Evolutionary conservation across 495 filamentous ascomycete species (phyloP), one percentile per base, ranked within the genome.

Genomic region (Talaromyces adpressus): DNA sequence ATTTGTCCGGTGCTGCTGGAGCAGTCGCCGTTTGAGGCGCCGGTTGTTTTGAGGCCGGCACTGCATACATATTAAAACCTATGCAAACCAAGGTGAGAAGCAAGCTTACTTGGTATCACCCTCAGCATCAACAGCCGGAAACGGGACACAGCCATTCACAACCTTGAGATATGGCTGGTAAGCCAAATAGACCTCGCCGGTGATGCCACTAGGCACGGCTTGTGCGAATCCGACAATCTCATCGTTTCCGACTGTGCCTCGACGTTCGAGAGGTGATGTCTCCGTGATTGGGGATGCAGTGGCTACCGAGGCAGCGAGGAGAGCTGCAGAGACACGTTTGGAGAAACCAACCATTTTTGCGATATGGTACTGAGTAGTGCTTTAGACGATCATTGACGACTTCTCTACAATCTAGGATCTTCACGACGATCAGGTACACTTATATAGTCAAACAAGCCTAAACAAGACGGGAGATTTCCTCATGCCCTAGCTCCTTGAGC

Each of bases 81-180:
- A 25, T 25, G 3, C 25, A 25, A 25, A 25, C 25, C 25, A 25
- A 25, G 1, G 25, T 25, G 25, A 25, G 25, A 25, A 25, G 25
- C 25, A 25, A 25, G 25, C 25, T 67, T 62, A 83, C 82, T 73
- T 75, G 47, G 77, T 82, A 56, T 82, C 69, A 6, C 82, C 82
- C 0, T 72, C 67, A 0, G 69, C 75, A 62, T 85, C 78, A 7
- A 85, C 80, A 2, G 77, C 81, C 2, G 82, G 81, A 67, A 82
- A 84, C 1, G 82, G 82, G 8, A 85, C 82, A 61, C 82, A 85
- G 29, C 82, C 81, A 65, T 79, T 80, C 9, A 70, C 70, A 8
- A 85, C 81, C 1, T 83, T 61, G 6, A 85, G 69, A 30, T 75
- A 73, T 4, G 82, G 82, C 64, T 85, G 70, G 63, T 82, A 85